Evolutionary conservation across 192 early-diverging fungal genomes (phyloP), one percentile per base, ranked within the genome.

Genomic region (Linnemannia elongata): DNA sequence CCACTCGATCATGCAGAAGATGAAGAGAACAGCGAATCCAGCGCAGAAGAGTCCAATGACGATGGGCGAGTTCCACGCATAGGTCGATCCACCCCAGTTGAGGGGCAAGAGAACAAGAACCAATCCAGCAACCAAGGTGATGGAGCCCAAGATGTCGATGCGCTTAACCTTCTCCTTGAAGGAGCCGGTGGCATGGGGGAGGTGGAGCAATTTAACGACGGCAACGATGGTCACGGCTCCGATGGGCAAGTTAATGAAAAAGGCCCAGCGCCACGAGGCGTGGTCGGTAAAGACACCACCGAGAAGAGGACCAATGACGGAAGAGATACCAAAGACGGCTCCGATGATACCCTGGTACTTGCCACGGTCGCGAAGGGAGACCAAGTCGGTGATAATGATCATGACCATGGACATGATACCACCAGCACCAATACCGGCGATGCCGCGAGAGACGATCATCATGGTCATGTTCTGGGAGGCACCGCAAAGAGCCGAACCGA

Each of bases 351-450:
- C 92, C 79, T 91, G 89, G 38, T 91, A 93, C 87, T 97, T 96
- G 55, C 94, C 94, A 74, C 93, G 89, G 75, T 97, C 94, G 55
- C 90, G 88, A 22, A 85, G 72, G 17, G 88, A 78, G 9, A 96
- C 93, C 66, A 96, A 82, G 88, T 96, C 96, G 17, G 91, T 74
- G 52, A 97, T 92, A 38, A 96, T 93, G 76, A 96, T 93, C 81
- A 95, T 80, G 47, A 93, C 89, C 44, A 93, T 74, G 35, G 90
- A 82, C 71, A 95, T 85, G 73, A 92, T 87, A 38, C 93, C 93
- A 72, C 91, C 93, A 36, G 91, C 93, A 55, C 96, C 96, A 60
- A 96, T 78, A 68, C 96, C 96, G 52, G 93, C 91, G 78, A 97
- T 88, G 75, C 91, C 95, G 69, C 96, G 91, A 27, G 92, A 93